Conservation (phyloP, 345 rosid species). For the Aurinia saxatilis region DNA sequence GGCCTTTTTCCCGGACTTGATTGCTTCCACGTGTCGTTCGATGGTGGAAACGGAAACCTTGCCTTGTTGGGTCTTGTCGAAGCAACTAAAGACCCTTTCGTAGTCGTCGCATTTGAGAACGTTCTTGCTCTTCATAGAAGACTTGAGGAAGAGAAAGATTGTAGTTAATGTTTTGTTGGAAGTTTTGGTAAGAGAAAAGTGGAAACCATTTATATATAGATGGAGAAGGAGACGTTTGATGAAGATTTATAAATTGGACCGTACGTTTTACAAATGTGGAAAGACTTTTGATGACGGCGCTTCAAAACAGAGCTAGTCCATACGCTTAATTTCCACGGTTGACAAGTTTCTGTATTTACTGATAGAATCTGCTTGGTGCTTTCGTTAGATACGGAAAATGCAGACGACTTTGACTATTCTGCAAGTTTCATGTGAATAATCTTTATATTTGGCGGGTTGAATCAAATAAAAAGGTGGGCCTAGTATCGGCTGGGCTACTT, state of each 20-base stretch:
- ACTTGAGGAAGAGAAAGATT: neutral
- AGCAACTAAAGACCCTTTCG: slow-evolving; percentile 37
- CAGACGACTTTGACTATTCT: slow-evolving; percentile 21
- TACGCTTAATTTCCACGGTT: slow-evolving; percentile 17
- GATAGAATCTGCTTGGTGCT: neutral
- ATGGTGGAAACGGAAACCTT: slow-evolving; percentile 46
- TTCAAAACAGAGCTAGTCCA: neutral
- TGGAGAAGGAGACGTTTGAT: neutral
- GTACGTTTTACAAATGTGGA: neutral
- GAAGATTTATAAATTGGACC: neutral
- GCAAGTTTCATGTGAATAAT: neutral
- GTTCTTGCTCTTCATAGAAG: slow-evolving; percentile 16
- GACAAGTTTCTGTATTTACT: slow-evolving; percentile 10
- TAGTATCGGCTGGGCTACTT: neutral
- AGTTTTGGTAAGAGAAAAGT: neutral
- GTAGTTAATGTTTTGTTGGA: neutral
- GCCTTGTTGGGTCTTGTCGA: slow-evolving; percentile 39
- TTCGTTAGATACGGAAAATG: neutral
- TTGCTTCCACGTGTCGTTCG: slow-evolving; percentile 30
- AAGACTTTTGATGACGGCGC: neutral
- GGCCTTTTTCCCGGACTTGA: slow-evolving; percentile 31
- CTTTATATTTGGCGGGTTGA: neutral
- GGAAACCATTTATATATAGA: neutral
- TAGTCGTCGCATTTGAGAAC: slow-evolving; percentile 26
- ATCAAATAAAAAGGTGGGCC: neutral